Percentiles rank a stretch among this genome's conserved stretches.
Evolutionary conservation across 192 early-diverging fungal species (phyloP).

Genomic region (Blastocladiella britannica): DNA sequence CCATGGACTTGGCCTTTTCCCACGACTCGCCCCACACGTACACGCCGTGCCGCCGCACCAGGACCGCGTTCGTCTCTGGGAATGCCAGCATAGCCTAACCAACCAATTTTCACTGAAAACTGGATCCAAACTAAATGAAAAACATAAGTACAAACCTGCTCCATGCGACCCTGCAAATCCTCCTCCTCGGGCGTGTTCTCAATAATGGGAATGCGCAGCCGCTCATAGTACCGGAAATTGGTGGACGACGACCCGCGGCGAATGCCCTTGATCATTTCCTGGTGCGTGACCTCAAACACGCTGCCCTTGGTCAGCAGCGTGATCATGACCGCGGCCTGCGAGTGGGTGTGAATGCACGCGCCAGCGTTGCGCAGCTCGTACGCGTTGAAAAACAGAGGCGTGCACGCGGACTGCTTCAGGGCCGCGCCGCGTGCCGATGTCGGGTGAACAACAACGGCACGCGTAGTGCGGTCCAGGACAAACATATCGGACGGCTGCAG

Average conservation of each 20-base stretch:
- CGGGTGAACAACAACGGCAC: conserved; percentile 45
- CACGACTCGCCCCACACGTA: conserved; percentile 94
- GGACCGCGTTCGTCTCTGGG: conserved; percentile 79
- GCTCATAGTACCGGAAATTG: conserved; percentile 59
- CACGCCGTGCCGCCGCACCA: conserved; percentile 86
- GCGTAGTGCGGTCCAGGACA: conserved; percentile 42
- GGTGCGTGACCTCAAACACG: conserved; percentile 73
- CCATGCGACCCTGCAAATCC: conserved; percentile 72
- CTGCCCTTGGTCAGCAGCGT: conserved; percentile 57
- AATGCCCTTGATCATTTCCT: conserved; percentile 99
- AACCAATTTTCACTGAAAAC: conserved; percentile 2
- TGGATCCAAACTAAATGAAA: conserved; percentile 3
- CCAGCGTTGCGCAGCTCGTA: conserved; percentile 65
- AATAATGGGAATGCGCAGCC: conserved; percentile 72
- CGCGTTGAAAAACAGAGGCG: conserved; percentile 84
- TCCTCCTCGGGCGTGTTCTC: conserved; percentile 91
- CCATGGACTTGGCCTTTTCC: conserved; percentile 96
- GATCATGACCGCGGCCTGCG: conserved; percentile 81
- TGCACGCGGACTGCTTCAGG: conserved; percentile 75
- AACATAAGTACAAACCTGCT: conserved; percentile 4
- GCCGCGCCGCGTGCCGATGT: conserved; percentile 13
- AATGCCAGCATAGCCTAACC: conserved; percentile 61
- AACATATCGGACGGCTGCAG: conserved; percentile 69
- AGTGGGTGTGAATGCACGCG: conserved; percentile 93
- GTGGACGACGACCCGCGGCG: conserved; percentile 40